Evolutionary conservation across 1,139 yeast species (phyloP), one percentile per base, ranked within the genome.

Genomic region (Scheffersomyces illinoinensis): DNA sequence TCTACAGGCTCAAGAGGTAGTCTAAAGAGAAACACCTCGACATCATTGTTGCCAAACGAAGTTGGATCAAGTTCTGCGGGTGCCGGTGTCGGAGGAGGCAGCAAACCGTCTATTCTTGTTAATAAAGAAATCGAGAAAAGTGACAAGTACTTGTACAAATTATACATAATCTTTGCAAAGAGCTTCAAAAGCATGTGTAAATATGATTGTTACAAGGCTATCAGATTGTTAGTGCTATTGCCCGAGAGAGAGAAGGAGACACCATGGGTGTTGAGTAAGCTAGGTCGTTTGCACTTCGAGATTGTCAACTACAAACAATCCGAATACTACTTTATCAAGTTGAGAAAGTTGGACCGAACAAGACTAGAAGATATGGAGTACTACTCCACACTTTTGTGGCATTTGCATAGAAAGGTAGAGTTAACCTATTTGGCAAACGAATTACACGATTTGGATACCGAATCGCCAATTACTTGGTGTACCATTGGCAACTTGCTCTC

Each of bases 341-440:
- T 95, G 58, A 82, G 97, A 56, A 77, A 76, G 58, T 62, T 88
- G 24, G 97, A 93, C 72, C 84, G 96, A 53, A 90, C 95, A n/a
- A 79, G 98, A 58, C 72, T 89, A 33, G 88, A 87, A 61, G 98
- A 93, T 70, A 92, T 95, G 96, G 98, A 95, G 69, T 87, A 88
- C 68, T 93, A 86, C 69, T 91, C 97, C 0, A 95, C 98, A 0
- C 77, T 93, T 48, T 79, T 95, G 60, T 95, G 99, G 99, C 99
- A 95, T 75, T 76, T 93, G 57, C 93, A 90, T 60, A 89, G 89
- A 66, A 93, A 90, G 59, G 85, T 87, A n/a, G 95, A 89, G 59
- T 78, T 95, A 56, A 88, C 96, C 23, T 88, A 83, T 68, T 78
- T 96, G 60, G 91, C 97, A 5, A 92, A 91, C 68, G 98, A 93